phyloP scores from a whole-genome alignment of 129 eudicot species.

The Arctium lappa region DNA sequence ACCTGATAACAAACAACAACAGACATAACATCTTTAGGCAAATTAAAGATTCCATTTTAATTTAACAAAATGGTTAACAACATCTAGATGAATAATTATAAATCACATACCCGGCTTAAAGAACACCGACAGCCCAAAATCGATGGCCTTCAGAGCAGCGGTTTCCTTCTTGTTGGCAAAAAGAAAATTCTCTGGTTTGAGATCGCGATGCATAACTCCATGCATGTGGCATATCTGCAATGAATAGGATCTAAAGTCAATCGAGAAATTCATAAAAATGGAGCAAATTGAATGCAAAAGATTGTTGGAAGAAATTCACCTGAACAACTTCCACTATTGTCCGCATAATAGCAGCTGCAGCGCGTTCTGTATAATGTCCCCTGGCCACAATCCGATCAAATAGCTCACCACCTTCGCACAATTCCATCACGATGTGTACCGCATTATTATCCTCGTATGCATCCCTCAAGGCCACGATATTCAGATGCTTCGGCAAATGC shows the following conservation, averaged over 20 bases:
- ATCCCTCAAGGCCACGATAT: conserved; percentile 60
- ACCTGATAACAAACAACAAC: conserved; percentile 28
- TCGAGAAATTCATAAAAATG: neutral
- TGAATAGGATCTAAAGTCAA: conserved; percentile 15
- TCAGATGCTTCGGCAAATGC: conserved; percentile 72
- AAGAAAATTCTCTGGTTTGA: conserved; percentile 85
- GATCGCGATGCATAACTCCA: conserved; percentile 94
- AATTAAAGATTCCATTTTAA: neutral
- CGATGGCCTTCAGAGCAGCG: conserved; percentile 68
- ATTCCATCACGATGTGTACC: conserved; percentile 78
- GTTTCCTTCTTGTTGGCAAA: conserved; percentile 84
- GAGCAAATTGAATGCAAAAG: neutral
- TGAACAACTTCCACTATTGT: conserved; percentile 85
- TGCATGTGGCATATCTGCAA: conserved; percentile 61
- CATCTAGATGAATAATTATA: neutral
- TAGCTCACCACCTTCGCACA: conserved; percentile 85
- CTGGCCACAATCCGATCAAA: conserved; percentile 79
- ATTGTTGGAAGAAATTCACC: conserved; percentile 27
- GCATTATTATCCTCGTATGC: conserved; percentile 80
- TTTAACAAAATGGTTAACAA: neutral
- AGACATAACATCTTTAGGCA: neutral
- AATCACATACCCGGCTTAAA: conserved; percentile 66
- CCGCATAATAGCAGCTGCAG: conserved; percentile 62
- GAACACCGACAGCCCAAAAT: conserved; percentile 81
- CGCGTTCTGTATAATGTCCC: conserved; percentile 85